A percentile compares a stretch with the other conserved stretches of the same genome.
phyloP scores from a whole-genome alignment of 2,329 filamentous ascomycete genomes.

The Aquanectria penicillioides region DNA sequence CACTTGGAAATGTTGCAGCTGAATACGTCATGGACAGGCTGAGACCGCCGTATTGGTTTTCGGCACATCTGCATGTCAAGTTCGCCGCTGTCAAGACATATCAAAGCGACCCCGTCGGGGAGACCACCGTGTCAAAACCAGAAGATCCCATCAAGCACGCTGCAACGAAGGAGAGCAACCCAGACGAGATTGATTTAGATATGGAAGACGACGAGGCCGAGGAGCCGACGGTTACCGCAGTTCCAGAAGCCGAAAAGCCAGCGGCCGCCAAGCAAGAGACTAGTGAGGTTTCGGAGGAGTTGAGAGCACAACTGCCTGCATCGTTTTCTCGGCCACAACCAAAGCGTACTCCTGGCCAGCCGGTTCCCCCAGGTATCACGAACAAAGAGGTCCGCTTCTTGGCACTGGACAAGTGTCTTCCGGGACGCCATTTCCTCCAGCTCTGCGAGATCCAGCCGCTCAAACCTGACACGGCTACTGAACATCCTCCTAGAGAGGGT shows the following conservation, averaged over 20 bases:
- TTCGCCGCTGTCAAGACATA: slow-evolving; percentile 77
- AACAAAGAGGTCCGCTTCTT: slow-evolving; percentile 87
- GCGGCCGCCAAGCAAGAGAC: slow-evolving; percentile 26
- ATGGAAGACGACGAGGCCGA: slow-evolving; percentile 62
- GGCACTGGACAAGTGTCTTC: slow-evolving; percentile 90
- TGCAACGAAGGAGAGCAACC: slow-evolving; percentile 56
- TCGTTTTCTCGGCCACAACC: slow-evolving; percentile 68
- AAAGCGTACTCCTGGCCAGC: slow-evolving; percentile 62
- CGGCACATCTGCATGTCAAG: slow-evolving; percentile 91
- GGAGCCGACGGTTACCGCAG: slow-evolving; percentile 6
- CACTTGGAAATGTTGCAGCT: slow-evolving; percentile 82
- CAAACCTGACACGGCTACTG: slow-evolving; percentile 43
- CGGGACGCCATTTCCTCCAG: slow-evolving; percentile 83
- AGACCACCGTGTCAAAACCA: slow-evolving; percentile 22
- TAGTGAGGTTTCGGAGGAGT: slow-evolving; percentile 64
- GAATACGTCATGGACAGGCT: slow-evolving; percentile 83
- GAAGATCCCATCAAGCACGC: slow-evolving; percentile 4
- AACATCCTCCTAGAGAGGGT: slow-evolving; percentile 30
- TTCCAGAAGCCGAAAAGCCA: slow-evolving; percentile 5
- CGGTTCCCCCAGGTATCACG: slow-evolving; percentile 75
- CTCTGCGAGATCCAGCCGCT: slow-evolving; percentile 71
- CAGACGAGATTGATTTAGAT: slow-evolving; percentile 77
- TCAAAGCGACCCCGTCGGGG: slow-evolving; percentile 49
- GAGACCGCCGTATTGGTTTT: slow-evolving; percentile 89
- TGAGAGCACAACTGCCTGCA: slow-evolving; percentile 80